These are phyloP conservation scores for Candida neerlandica DNA, from an alignment of 1,139 yeast genomes.

Conservation along the genomic window DNA sequence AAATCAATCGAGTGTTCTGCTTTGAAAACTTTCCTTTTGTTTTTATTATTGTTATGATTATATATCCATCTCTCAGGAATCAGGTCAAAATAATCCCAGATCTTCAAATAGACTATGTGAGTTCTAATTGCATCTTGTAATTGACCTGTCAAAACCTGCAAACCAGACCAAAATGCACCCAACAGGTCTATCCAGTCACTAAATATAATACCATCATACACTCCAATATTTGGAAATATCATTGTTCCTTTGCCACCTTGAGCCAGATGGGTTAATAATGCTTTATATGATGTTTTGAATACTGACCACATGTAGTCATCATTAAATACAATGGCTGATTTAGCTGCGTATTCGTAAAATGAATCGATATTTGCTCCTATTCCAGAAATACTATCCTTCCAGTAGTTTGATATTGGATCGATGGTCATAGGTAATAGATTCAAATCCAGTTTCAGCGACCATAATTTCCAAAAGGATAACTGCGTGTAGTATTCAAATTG, in stretches of 20 bases:
- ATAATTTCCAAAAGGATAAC: constrained; percentile 66
- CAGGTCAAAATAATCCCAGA: constrained; percentile 80
- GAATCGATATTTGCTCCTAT: constrained; percentile 95
- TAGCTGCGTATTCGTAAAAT: constrained; percentile 85
- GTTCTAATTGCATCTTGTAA: constrained; percentile 62
- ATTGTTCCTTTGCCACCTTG: constrained; percentile 48
- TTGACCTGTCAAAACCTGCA: constrained; percentile 80
- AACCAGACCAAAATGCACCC: constrained; percentile 87
- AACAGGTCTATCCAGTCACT: constrained; percentile 82
- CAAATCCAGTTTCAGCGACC: constrained; percentile 65
- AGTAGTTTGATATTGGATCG: constrained; percentile 57
- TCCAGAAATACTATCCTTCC: constrained; percentile 70
- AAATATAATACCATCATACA: constrained; percentile 50
- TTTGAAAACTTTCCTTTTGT: constrained; percentile 12
- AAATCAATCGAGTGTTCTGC: constrained; percentile 45
- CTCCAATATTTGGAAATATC: constrained; percentile 64
- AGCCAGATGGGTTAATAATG: constrained; percentile 55
- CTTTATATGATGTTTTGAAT: constrained; percentile 60
- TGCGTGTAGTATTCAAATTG: constrained; percentile 66
- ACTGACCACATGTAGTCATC: constrained; percentile 62
- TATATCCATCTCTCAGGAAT: constrained; percentile 89
- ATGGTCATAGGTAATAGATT: constrained; percentile 80
- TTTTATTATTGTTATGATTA: constrained; percentile 13
- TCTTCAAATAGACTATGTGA: constrained; percentile 68
- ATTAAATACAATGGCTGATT: constrained; percentile 71